Conservation (phyloP, 2,329 filamentous ascomycete species). For the Ploettnerulaceae sp. region DNA sequence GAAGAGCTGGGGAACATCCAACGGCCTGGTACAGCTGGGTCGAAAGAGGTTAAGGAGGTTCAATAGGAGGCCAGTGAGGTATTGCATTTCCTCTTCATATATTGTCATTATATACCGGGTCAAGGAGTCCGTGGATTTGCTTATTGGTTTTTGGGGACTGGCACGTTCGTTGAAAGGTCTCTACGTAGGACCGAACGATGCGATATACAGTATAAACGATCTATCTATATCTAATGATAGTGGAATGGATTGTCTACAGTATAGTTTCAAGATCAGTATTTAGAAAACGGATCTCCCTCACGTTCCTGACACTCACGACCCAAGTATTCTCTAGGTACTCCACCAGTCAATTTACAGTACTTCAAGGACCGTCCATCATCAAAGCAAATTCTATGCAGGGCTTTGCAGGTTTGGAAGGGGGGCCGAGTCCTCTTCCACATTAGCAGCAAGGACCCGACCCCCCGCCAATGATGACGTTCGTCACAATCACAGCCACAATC, state of each 20-base stretch:
- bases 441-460: neutral
- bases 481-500: neutral
- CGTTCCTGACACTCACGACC: no score
- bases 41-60: slow-evolving; percentile 23
- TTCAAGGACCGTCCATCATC: neutral
- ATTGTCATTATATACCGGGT: neutral
- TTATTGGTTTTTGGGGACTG: slow-evolving; percentile 7
- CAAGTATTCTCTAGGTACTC: neutral
- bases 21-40: slow-evolving; percentile 20
- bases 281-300: no score
- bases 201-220: neutral
- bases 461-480: slow-evolving; percentile 2
- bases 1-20: slow-evolving; percentile 64
- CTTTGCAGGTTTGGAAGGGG: neutral
- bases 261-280: no score
- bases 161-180: slow-evolving; percentile 15
- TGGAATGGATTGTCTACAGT: slow-evolving; percentile 6
- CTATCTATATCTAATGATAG: slow-evolving; percentile 16
- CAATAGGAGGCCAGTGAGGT: slow-evolving; percentile 29
- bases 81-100: neutral
- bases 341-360: neutral
- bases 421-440: neutral
- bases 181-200: slow-evolving; percentile 5
- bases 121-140: slow-evolving; percentile 4
- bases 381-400: neutral